A percentile compares a stretch with the other conserved stretches of the same genome.
Conservation (phyloP, 306 rosid genomes). For the Acacia confusa region DNA sequence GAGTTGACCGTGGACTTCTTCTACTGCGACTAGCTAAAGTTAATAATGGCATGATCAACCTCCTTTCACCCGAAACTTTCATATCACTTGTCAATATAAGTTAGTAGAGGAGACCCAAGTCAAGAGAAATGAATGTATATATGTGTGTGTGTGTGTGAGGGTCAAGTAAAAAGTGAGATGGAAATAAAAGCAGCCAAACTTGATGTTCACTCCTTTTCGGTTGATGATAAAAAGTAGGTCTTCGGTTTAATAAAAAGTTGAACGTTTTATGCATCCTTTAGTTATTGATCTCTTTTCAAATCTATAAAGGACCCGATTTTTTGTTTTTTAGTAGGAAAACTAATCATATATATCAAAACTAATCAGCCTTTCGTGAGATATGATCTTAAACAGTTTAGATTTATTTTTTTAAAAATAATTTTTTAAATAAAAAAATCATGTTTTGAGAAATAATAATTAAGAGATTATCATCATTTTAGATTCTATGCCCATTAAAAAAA, state of each 20-base stretch:
- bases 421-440: too few relatives aligned
- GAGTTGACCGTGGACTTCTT: not conserved
- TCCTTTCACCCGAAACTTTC: not conserved
- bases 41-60: not conserved
- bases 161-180: not conserved
- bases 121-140: not conserved
- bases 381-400: accelerated
- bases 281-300: not conserved
- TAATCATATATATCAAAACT: too few relatives aligned
- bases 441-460: too few relatives aligned
- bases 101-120: not conserved
- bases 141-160: not conserved
- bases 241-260: not conserved
- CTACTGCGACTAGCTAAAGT: not conserved
- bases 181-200: not conserved
- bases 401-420: too few relatives aligned
- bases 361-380: too few relatives aligned
- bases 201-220: not conserved
- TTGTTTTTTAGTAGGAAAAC: too few relatives aligned
- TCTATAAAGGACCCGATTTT: too few relatives aligned
- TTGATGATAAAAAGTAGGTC: not conserved
- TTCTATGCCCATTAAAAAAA: too few relatives aligned
- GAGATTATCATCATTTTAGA: too few relatives aligned
- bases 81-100: not conserved
- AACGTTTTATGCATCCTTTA: not conserved